Percentiles rank a stretch among this genome's conserved stretches.
phyloP scores from a whole-genome alignment of 768 basidiomycete genomes.

The Lactifluus echinatus region DNA sequence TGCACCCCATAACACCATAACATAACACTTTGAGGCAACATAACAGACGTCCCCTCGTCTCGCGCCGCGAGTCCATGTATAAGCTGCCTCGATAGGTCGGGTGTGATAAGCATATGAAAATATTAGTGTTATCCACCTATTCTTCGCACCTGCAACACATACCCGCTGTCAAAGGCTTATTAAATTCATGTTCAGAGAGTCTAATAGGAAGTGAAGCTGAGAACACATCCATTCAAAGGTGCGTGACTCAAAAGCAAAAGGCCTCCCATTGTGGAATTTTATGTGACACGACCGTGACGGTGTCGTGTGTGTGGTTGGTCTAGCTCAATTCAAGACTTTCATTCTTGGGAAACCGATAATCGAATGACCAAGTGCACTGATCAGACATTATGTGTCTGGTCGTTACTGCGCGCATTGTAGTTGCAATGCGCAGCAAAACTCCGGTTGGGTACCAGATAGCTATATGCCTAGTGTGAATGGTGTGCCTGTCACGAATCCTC shows the following conservation, averaged over 20 bases:
- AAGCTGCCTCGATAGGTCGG: not conserved
- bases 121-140: no score
- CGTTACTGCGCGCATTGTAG: not conserved
- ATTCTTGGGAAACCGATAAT: not conserved
- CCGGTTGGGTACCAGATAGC: not conserved
- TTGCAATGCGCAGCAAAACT: not conserved
- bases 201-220: not conserved
- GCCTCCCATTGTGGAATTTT: not conserved
- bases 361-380: no score
- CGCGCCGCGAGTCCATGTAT: not conserved
- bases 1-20: not conserved
- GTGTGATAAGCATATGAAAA: no score
- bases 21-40: not conserved
- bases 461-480: not conserved
- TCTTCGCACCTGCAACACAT: not conserved
- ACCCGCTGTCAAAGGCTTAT: not conserved
- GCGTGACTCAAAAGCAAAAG: not conserved
- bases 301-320: not conserved
- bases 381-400: not conserved
- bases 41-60: not conserved
- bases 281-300: constrained; percentile 10
- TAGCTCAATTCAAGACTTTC: not conserved
- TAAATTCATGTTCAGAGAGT: not conserved
- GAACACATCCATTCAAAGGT: not conserved
- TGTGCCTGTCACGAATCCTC: not conserved